A percentile compares a stretch with the other conserved stretches of the same genome.
phyloP scores from a whole-genome alignment of 306 rosid species.

The Acacia acuminata region DNA sequence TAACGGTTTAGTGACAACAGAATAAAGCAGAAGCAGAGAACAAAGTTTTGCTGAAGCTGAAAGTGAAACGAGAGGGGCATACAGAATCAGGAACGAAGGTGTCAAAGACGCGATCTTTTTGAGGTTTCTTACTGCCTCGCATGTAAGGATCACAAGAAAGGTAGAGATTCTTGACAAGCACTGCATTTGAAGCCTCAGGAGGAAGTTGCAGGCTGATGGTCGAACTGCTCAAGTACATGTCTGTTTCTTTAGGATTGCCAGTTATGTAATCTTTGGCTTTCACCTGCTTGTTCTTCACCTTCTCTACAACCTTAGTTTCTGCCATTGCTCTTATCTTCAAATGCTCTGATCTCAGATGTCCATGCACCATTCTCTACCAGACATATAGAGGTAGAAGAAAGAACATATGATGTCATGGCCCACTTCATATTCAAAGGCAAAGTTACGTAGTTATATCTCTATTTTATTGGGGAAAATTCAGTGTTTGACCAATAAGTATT shows the following conservation, averaged over 20 bases:
- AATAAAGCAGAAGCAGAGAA: background rate
- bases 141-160: slow-evolving; percentile 72
- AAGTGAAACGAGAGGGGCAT: background rate
- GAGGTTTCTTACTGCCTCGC: slow-evolving; percentile 35
- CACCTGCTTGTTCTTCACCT: slow-evolving; percentile 50
- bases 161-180: slow-evolving; percentile 63
- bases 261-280: slow-evolving; percentile 32
- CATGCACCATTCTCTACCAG: background rate
- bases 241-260: slow-evolving; percentile 45
- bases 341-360: background rate
- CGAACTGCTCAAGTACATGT: slow-evolving; percentile 36
- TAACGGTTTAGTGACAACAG: background rate
- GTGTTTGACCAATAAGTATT: background rate
- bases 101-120: background rate
- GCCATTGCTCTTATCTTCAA: slow-evolving; percentile 6
- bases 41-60: background rate
- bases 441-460: background rate
- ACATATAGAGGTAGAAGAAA: background rate
- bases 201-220: slow-evolving; percentile 43
- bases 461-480: background rate
- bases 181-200: slow-evolving; percentile 36
- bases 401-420: background rate
- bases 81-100: slow-evolving; percentile 51
- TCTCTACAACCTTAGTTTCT: slow-evolving; percentile 13
- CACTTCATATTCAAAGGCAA: background rate